Percentiles rank a stretch among this genome's conserved stretches.
phyloP scores from a whole-genome alignment of 345 rosid genomes.

The Combretum micranthum region DNA sequence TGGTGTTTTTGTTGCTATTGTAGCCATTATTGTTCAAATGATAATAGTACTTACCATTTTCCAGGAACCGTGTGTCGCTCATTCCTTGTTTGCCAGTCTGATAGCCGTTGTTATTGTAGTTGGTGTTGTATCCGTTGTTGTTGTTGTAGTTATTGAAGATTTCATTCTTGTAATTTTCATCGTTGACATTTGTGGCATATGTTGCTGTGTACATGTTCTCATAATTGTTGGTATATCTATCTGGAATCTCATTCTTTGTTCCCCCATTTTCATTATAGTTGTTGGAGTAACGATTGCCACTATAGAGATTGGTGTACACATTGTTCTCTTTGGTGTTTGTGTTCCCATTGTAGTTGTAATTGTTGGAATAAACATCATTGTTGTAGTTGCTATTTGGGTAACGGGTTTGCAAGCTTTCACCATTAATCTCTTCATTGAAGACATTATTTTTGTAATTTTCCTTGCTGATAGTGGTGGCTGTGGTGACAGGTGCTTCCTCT shows the following conservation, averaged over 20 bases:
- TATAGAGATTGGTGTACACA: conserved; percentile 1
- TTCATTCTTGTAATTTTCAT: too few species aligned
- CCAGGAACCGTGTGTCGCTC: conserved; percentile 6
- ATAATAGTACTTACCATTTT: conserved; percentile 3
- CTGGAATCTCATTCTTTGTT: not conserved
- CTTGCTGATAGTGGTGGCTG: conserved; percentile 16
- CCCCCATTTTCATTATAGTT: not conserved
- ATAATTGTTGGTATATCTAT: too few species aligned
- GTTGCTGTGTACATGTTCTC: too few species aligned
- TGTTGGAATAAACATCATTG: conserved; percentile 12
- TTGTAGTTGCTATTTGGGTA: conserved; percentile 12
- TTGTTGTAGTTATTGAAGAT: conserved; percentile 4
- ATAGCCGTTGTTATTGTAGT: conserved; percentile 7
- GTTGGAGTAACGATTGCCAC: not conserved
- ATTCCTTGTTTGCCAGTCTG: conserved; percentile 1
- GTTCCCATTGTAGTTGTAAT: conserved; percentile 12
- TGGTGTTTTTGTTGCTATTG: conserved; percentile 16
- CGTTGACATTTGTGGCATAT: too few species aligned
- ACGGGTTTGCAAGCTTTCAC: conserved; percentile 17
- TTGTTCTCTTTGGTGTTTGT: conserved; percentile 3
- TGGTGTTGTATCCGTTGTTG: conserved; percentile 2
- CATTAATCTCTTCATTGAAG: conserved; percentile 30
- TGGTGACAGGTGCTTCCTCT: conserved; percentile 25
- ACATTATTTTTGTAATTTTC: conserved; percentile 17
- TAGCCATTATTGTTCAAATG: conserved; percentile 10